Percentiles rank a stretch among this genome's conserved stretches.
These are phyloP conservation scores for Pestalotiopsis sp. DNA, from an alignment of 2,329 filamentous ascomycete species.

Conservation along the genomic window DNA sequence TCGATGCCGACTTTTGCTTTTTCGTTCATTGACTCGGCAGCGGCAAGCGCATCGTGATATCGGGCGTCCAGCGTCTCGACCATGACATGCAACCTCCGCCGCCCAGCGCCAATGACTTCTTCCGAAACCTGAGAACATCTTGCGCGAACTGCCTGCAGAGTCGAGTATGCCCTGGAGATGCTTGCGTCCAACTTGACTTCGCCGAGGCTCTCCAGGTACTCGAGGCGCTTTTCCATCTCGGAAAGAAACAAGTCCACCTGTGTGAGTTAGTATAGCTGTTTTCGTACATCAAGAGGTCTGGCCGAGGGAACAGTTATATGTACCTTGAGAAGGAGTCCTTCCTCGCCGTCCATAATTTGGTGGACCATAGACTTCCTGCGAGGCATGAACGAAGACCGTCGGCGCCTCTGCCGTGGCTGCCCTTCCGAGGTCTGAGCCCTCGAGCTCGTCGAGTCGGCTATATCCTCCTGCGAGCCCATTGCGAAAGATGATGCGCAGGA, in stretches of 20 bases:
- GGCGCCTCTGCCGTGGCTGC: conserved; percentile 42
- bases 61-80: conserved; percentile 88
- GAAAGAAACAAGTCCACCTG: conserved; percentile 80
- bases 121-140: conserved; percentile 89
- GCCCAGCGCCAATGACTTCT: conserved; percentile 84
- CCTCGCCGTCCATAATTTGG: conserved; percentile 64
- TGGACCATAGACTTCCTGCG: conserved; percentile 59
- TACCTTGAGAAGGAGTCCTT: conserved; percentile 61
- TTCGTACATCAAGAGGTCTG: background rate
- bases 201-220: conserved; percentile 85
- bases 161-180: conserved; percentile 82
- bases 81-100: conserved; percentile 81
- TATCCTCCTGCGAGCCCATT: conserved; percentile 34
- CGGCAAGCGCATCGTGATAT: conserved; percentile 83
- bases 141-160: conserved; percentile 82
- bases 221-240: conserved; percentile 83
- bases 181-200: conserved; percentile 82
- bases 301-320: background rate
- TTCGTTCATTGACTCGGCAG: conserved; percentile 85
- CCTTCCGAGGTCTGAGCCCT: conserved; percentile 38
- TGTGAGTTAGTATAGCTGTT: conserved; percentile 13
- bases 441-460: conserved; percentile 38
- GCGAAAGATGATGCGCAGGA: conserved; percentile 30
- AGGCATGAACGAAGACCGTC: conserved; percentile 60
- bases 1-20: conserved; percentile 88